phyloP scores from a whole-genome alignment of 495 filamentous ascomycete species.

The Friedmanniomyces endolithicus region DNA sequence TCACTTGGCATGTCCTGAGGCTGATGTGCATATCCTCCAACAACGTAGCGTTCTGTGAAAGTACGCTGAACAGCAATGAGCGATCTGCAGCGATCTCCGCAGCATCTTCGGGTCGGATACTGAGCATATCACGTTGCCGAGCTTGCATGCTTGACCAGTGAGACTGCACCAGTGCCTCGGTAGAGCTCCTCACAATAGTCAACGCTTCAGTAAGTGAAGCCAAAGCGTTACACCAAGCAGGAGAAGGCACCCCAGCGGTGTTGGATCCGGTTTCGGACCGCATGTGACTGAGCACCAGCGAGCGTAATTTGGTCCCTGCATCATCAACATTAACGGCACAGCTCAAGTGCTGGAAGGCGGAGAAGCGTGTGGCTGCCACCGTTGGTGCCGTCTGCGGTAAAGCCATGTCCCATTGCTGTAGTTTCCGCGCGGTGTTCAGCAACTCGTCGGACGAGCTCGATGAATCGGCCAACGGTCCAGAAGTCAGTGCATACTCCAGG shows the following conservation, averaged over 20 bases:
- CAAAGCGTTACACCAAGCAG: slow-evolving; percentile 44
- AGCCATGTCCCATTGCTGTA: slow-evolving; percentile 88
- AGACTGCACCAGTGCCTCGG: neutral
- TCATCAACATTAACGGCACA: slow-evolving; percentile 44
- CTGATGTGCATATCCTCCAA: slow-evolving; percentile 44
- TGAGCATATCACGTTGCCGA: neutral
- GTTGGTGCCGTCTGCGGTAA: slow-evolving; percentile 47
- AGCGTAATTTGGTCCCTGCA: slow-evolving; percentile 43
- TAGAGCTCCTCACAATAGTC: slow-evolving; percentile 60
- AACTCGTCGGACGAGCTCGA: slow-evolving; percentile 43
- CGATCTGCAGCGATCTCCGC: slow-evolving; percentile 69
- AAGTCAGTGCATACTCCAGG: slow-evolving; percentile 58
- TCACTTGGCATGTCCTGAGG: slow-evolving; percentile 49
- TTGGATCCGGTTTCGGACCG: neutral
- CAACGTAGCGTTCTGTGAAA: slow-evolving; percentile 55
- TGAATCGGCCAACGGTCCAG: slow-evolving; percentile 37
- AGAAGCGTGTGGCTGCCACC: slow-evolving; percentile 59
- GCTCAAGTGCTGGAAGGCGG: slow-evolving; percentile 65
- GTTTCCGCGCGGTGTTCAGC: slow-evolving; percentile 66
- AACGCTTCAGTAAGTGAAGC: slow-evolving; percentile 29
- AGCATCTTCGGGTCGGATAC: slow-evolving; percentile 47
- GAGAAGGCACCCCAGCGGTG: neutral
- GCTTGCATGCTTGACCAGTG: neutral
- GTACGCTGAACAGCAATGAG: slow-evolving; percentile 67
- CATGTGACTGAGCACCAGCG: slow-evolving; percentile 18